A percentile compares a stretch with the other conserved stretches of the same genome.
These are phyloP conservation scores for Xylariaceae sp. DNA, from an alignment of 2,329 filamentous ascomycete species.

Conservation along the genomic window DNA sequence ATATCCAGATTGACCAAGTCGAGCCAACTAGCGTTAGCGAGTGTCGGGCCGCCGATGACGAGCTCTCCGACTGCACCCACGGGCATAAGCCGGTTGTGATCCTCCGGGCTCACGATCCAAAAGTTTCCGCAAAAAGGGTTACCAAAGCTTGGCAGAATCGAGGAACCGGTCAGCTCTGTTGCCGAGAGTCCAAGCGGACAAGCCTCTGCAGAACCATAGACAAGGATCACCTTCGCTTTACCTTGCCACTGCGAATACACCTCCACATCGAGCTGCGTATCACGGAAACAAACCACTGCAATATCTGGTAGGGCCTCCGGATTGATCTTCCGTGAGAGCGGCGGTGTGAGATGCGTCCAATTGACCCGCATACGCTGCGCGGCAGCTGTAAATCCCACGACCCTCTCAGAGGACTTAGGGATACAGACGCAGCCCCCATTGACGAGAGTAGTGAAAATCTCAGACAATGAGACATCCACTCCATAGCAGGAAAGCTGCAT, in stretches of 20 bases:
- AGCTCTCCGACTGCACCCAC: slow-evolving; percentile 54
- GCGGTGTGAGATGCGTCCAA: slow-evolving; percentile 45
- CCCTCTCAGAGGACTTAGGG: slow-evolving; percentile 39
- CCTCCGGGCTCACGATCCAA: slow-evolving; percentile 49
- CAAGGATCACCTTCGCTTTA: slow-evolving; percentile 43
- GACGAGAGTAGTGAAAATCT: slow-evolving; percentile 48
- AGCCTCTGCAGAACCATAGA: slow-evolving; percentile 47
- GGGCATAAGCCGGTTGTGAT: slow-evolving; percentile 46
- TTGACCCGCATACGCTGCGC: slow-evolving; percentile 41
- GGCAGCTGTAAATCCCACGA: slow-evolving; percentile 39
- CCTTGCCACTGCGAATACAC: slow-evolving; percentile 44
- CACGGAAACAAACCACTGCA: slow-evolving; percentile 37
- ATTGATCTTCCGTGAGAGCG: slow-evolving; percentile 39
- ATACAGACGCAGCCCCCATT: slow-evolving; percentile 49
- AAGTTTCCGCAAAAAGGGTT: slow-evolving; percentile 46
- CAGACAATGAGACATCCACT: slow-evolving; percentile 49
- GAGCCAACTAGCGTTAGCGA: slow-evolving; percentile 39
- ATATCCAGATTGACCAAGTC: slow-evolving; percentile 31
- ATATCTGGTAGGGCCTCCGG: slow-evolving; percentile 27
- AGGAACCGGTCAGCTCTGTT: slow-evolving; percentile 37
- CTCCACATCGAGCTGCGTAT: slow-evolving; percentile 46
- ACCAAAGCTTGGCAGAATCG: slow-evolving; percentile 40
- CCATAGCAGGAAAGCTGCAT: slow-evolving; percentile 54
- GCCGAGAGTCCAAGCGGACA: slow-evolving; percentile 49
- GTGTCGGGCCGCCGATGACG: slow-evolving; percentile 52